phyloP scores from a whole-genome alignment of 2,329 filamentous ascomycete species.

The Neopestalotiopsis sp. region DNA sequence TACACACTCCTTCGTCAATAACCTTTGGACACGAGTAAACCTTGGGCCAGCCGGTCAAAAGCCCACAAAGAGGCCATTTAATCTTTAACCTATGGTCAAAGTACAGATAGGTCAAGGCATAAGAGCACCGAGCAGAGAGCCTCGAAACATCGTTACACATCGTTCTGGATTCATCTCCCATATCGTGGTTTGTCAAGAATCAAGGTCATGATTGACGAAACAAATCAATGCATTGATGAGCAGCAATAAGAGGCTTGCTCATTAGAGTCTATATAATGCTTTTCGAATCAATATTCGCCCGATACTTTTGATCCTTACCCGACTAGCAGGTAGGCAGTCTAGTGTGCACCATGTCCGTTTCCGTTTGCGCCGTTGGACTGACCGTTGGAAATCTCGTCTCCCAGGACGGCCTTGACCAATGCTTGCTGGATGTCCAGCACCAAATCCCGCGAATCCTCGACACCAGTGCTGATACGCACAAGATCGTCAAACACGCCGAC shows the following conservation, averaged over 20 bases:
- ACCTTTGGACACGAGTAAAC: no score
- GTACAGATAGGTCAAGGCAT: no score
- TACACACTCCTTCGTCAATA: no score
- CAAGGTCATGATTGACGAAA: not conserved
- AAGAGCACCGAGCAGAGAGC: no score
- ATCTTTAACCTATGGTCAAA: no score
- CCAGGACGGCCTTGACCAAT: conserved; percentile 72
- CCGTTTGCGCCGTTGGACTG: conserved; percentile 14
- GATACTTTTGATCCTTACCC: not conserved
- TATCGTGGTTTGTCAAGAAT: not conserved
- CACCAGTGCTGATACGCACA: conserved; percentile 89
- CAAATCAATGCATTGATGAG: not conserved
- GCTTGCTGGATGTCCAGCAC: conserved; percentile 83
- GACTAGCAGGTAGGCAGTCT: not conserved
- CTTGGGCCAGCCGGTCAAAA: no score
- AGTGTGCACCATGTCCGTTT: conserved; percentile 15
- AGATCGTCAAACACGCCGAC: conserved; percentile 96
- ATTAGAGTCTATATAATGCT: not conserved
- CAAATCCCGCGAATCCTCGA: conserved; percentile 89
- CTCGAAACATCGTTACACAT: no score
- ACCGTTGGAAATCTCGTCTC: conserved; percentile 11
- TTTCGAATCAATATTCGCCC: not conserved
- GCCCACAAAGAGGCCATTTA: no score
- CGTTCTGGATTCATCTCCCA: not conserved
- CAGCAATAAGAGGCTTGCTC: not conserved